Evolutionary conservation across 2,329 filamentous ascomycete genomes (phyloP).

Genomic region (Aschersonia sp.): DNA sequence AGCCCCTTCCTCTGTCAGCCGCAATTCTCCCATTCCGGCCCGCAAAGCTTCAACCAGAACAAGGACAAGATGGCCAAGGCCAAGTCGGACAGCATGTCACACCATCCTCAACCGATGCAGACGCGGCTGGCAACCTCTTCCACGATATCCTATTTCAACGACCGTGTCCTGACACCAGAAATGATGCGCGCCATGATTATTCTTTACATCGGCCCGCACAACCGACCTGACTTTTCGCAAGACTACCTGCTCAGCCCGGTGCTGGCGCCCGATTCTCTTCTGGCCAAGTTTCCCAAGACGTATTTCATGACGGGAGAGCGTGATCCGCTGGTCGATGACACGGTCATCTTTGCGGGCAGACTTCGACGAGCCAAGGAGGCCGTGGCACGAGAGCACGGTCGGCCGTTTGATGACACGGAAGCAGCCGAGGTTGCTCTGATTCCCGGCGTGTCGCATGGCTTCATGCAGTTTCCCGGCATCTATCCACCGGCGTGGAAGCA

Average conservation of each 20-base stretch:
- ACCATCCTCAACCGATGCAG: slow-evolving; percentile 45
- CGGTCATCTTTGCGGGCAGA: slow-evolving; percentile 85
- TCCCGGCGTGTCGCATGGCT: slow-evolving; percentile 84
- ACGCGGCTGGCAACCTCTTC: slow-evolving; percentile 88
- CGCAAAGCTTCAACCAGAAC: slow-evolving; percentile 14
- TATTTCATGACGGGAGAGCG: slow-evolving; percentile 92
- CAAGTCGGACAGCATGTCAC: slow-evolving; percentile 22
- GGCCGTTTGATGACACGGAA: slow-evolving; percentile 22
- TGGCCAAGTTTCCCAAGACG: slow-evolving; percentile 82
- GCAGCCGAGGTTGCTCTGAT: slow-evolving; percentile 64
- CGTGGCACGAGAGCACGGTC: slow-evolving; percentile 10
- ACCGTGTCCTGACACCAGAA: slow-evolving; percentile 85
- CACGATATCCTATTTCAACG: slow-evolving; percentile 98
- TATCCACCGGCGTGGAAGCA: slow-evolving; percentile 88
- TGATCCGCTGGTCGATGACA: slow-evolving; percentile 92
- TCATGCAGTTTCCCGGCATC: slow-evolving; percentile 76
- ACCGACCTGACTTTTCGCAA: slow-evolving; percentile 80
- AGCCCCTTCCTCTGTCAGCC: slow-evolving; percentile 23
- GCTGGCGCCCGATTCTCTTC: slow-evolving; percentile 69
- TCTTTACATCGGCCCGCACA: slow-evolving; percentile 86
- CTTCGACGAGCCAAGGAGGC: slow-evolving; percentile 65
- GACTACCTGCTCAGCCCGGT: slow-evolving; percentile 87
- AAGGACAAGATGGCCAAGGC: slow-evolving; percentile 5
- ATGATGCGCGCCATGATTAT: slow-evolving; percentile 99
- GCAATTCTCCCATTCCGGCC: slow-evolving; percentile 35